phyloP scores from a whole-genome alignment of 2,329 filamentous ascomycete species.

The Ophiostoma populinum region DNA sequence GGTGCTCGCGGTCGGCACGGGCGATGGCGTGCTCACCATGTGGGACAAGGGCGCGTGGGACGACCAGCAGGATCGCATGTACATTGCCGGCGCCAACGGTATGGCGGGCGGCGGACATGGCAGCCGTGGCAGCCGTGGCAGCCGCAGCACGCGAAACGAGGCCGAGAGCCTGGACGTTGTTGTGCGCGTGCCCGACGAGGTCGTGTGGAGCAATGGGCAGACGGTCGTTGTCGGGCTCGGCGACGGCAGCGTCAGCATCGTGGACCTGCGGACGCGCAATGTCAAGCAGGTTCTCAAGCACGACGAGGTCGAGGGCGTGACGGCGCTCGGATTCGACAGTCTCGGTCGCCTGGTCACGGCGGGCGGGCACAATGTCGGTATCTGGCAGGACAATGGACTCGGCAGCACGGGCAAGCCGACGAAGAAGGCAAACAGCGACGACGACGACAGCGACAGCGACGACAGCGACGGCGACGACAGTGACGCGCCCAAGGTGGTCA shows the following conservation, averaged over 20 bases:
- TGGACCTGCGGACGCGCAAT: conserved; percentile 57
- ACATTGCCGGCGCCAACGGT: conserved; percentile 45
- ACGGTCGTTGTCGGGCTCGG: conserved; percentile 66
- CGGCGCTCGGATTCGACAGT: conserved; percentile 68
- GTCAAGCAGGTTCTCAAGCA: conserved; percentile 54
- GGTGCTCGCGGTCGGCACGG: conserved; percentile 57
- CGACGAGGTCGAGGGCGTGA: conserved; percentile 75
- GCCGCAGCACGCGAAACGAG: conserved; percentile 25
- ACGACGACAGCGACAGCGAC: conserved; percentile 24
- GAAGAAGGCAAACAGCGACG: conserved; percentile 26
- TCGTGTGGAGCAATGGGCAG: conserved; percentile 46
- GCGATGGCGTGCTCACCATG: conserved; percentile 67
- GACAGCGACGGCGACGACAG: too few species aligned
- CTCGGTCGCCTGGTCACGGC: conserved; percentile 77
- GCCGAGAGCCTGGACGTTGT: conserved; percentile 74
- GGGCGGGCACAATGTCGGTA: conserved; percentile 70
- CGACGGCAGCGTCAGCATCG: conserved; percentile 62
- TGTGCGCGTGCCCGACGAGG: conserved; percentile 49
- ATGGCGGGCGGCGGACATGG: too few species aligned
- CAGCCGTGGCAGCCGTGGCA: too few species aligned
- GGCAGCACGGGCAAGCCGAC: conserved; percentile 31
- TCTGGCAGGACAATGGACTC: conserved; percentile 61
- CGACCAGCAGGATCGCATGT: conserved; percentile 79
- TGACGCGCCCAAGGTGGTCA: too few species aligned
- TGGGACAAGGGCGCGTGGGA: conserved; percentile 96